Conservation (phyloP, 2,329 filamentous ascomycete species). For the Epichloe sibirici region DNA sequence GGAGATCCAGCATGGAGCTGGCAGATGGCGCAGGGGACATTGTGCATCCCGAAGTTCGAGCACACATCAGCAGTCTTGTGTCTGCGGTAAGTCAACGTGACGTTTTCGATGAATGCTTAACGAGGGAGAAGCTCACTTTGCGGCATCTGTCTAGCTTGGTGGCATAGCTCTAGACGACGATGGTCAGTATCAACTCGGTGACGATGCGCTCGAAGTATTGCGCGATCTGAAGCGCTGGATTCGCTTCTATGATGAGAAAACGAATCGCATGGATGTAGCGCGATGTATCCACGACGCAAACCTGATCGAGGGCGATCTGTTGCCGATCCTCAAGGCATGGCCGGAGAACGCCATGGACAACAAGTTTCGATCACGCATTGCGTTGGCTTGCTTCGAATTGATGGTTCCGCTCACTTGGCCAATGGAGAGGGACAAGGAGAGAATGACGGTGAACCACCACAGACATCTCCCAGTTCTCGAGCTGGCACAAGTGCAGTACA, state of each 20-base stretch:
- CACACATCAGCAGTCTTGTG: conserved; percentile 85
- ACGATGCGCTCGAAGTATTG: conserved; percentile 82
- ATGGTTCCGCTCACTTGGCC: conserved; percentile 93
- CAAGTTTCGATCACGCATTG: conserved; percentile 65
- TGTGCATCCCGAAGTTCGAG: conserved; percentile 85
- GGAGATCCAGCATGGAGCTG: conserved; percentile 36
- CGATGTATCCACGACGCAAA: conserved; percentile 87
- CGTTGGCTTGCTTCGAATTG: conserved; percentile 78
- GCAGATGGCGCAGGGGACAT: conserved; percentile 41
- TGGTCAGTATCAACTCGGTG: conserved; percentile 76
- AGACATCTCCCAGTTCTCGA: conserved; percentile 83
- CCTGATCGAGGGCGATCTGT: conserved; percentile 75
- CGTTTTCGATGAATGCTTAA: conserved; percentile 4
- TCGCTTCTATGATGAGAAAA: conserved; percentile 84
- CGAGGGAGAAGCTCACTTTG: neutral
- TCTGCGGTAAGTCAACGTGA: conserved; percentile 58
- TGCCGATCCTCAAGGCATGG: conserved; percentile 81
- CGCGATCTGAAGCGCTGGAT: conserved; percentile 94
- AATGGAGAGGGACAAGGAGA: conserved; percentile 62
- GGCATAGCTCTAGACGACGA: conserved; percentile 69
- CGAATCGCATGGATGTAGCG: conserved; percentile 88
- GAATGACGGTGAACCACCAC: conserved; percentile 87
- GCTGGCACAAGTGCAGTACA: conserved; percentile 80
- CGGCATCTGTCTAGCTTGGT: conserved; percentile 50
- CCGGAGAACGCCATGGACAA: conserved; percentile 59